A percentile compares a stretch with the other conserved stretches of the same genome.
phyloP scores from a whole-genome alignment of 768 basidiomycete genomes.

The Xerocomus brunneocitrinus region DNA sequence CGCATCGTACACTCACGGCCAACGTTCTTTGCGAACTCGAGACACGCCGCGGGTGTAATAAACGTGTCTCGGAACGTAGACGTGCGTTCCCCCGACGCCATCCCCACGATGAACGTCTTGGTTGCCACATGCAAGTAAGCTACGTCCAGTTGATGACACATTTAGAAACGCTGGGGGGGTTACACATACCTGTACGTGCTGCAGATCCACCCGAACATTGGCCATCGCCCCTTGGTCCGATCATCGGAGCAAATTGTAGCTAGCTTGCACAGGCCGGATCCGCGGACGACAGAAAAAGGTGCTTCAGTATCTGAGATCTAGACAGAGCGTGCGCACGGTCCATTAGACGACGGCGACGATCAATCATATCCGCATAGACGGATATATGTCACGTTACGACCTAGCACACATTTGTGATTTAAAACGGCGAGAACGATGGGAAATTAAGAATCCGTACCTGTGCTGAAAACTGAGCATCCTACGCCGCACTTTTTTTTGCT shows the following conservation, averaged over 20 bases:
- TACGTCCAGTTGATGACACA: background rate
- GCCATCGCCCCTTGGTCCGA: background rate
- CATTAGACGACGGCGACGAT: conserved; percentile 23
- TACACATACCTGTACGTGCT: background rate
- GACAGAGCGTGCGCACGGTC: conserved; percentile 6
- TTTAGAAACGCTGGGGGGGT: background rate
- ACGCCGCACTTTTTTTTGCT: background rate
- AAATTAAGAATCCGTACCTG: background rate
- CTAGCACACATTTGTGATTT: background rate
- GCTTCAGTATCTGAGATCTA: conserved; percentile 16
- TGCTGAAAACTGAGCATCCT: background rate
- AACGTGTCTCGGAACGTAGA: conserved; percentile 12
- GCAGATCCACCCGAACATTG: conserved; percentile 9
- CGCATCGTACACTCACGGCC: conserved; percentile 11
- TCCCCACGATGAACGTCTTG: background rate
- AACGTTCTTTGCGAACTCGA: conserved; percentile 18
- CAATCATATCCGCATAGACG: conserved; percentile 9
- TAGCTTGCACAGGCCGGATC: conserved; percentile 17
- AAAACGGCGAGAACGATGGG: background rate
- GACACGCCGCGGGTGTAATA: conserved; percentile 27
- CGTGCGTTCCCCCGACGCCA: background rate
- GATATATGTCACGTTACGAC: conserved; percentile 1
- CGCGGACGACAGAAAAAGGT: conserved; percentile 23
- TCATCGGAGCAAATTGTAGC: background rate
- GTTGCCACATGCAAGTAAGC: background rate